These are phyloP conservation scores for Digitaria exilis DNA, from an alignment of 202 grass and related monocot species.

Conservation along the genomic window DNA sequence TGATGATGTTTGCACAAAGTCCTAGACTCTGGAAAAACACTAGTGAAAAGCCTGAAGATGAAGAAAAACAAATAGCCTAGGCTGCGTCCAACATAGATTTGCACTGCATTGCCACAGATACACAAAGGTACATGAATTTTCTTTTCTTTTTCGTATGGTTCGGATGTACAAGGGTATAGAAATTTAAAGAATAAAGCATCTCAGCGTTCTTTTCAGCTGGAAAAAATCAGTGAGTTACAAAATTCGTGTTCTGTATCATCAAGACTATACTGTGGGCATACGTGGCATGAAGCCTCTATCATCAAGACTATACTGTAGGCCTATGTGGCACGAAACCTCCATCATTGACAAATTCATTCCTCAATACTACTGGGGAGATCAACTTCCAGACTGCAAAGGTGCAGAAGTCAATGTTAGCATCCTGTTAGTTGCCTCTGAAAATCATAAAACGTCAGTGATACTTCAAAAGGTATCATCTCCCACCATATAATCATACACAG, in stretches of 20 bases:
- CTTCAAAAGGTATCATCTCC: not conserved
- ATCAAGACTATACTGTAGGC: conserved; percentile 46
- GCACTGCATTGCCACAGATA: not conserved
- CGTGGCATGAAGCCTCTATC: conserved; percentile 22
- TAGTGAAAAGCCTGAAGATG: not conserved
- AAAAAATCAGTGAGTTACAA: not conserved
- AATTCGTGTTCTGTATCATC: not conserved
- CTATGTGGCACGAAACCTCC: conserved; percentile 32
- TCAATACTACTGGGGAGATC: conserved; percentile 52
- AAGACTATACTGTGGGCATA: conserved; percentile 43
- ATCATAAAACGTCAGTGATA: not conserved
- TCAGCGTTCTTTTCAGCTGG: not conserved
- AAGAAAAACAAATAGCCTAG: not conserved
- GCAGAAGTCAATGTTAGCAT: conserved; percentile 10
- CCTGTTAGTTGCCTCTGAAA: not conserved
- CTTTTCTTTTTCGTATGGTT: conserved; percentile 1
- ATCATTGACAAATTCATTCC: conserved; percentile 39
- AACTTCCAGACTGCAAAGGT: conserved; percentile 76
- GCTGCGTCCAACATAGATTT: not conserved
- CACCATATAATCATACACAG: not conserved
- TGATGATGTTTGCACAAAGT: not conserved
- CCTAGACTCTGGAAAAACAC: not conserved
- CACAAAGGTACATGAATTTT: not conserved
- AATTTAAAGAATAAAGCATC: not conserved
- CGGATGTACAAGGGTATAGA: not conserved